Base-by-base conservation (phyloP, 177 flowering plant species). In the Telopea speciosissima region DNA sequence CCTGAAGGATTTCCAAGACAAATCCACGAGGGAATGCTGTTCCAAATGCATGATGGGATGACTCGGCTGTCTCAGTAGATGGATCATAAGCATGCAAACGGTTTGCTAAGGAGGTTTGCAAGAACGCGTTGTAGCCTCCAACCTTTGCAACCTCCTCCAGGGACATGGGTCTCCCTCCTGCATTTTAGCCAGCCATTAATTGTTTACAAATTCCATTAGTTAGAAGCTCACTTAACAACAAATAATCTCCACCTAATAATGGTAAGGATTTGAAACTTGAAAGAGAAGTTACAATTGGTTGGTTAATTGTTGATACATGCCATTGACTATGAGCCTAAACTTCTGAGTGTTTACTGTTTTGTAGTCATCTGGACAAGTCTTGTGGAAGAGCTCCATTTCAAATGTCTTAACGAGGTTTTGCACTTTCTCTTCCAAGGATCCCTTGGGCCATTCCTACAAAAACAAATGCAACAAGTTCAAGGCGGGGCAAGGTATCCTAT, bases 1-100 rank as follows among this genome's bases (percentile, higher is more conserved):
- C 84, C 1, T 79, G 76, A 9, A 79, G 21, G 54, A 79, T 44
- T 52, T 82, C 84, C 21, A 79, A 21, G 11, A 82, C 82, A 71
- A 82, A 82, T 8, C 82, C 84, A 19, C 82, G 77, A 59, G 78
- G 78, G 3, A 81, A 49, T 22, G 68, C 16, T 8, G 68, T 44
- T 0, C 17, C 16, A 33, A 66, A 66, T 14, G 31, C 9, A 1
- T 24, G 54, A 42, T 13, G 28, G 12, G 58, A 66, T 8, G 68
- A 66, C 12, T 66, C 58, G 3, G 58, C 0, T 44, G 68, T 66
- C 24, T 66, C 68, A 3, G 9, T 23, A 22, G 59, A 63, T 25
- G 68, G 58, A 23, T 63, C 58, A 63, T 63, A 70, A 14, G n/a
- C 25, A 45, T 68, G 22, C 0, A 63, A 28, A 0, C 28, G 49